A percentile compares a stretch with the other conserved stretches of the same genome.
Evolutionary conservation across 2,329 filamentous ascomycete genomes (phyloP).

Genomic region (Penicillium sp.): DNA sequence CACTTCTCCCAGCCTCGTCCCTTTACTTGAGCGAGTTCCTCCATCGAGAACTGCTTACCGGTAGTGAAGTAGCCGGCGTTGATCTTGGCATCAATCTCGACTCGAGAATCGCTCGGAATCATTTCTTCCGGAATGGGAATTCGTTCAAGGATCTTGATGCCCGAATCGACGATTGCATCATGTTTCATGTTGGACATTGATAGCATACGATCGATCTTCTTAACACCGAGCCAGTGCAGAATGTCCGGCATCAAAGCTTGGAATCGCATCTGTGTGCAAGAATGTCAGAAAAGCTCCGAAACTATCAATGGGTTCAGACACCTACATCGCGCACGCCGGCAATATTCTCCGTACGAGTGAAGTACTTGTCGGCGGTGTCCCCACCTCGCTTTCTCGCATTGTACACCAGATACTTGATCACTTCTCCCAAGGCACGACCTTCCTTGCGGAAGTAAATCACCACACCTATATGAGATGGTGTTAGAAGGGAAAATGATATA

Average conservation of each 20-base stretch:
- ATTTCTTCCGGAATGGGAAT: conserved; percentile 91
- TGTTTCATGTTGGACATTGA: conserved; percentile 86
- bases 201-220: conserved; percentile 97
- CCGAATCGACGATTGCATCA: conserved; percentile 56
- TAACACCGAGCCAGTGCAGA: conserved; percentile 96
- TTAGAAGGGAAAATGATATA: not conserved
- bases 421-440: conserved; percentile 89
- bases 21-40: conserved; percentile 83
- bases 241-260: conserved; percentile 98
- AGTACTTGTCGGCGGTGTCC: conserved; percentile 64
- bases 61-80: conserved; percentile 87
- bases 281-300: conserved; percentile 14
- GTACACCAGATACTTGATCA: conserved; percentile 82
- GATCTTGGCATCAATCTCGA: conserved; percentile 99
- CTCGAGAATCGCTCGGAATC: conserved; percentile 91
- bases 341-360: conserved; percentile 96
- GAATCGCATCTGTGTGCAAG: conserved; percentile 79
- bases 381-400: conserved; percentile 52
- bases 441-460: conserved; percentile 99
- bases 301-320: not conserved
- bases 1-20: conserved; percentile 86
- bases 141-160: conserved; percentile 78
- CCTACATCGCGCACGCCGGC: conserved; percentile 79
- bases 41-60: conserved; percentile 84
- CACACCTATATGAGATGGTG: conserved; percentile 57